Conservation (phyloP, 208 protist species). For the Herpetomonas muscarum region DNA sequence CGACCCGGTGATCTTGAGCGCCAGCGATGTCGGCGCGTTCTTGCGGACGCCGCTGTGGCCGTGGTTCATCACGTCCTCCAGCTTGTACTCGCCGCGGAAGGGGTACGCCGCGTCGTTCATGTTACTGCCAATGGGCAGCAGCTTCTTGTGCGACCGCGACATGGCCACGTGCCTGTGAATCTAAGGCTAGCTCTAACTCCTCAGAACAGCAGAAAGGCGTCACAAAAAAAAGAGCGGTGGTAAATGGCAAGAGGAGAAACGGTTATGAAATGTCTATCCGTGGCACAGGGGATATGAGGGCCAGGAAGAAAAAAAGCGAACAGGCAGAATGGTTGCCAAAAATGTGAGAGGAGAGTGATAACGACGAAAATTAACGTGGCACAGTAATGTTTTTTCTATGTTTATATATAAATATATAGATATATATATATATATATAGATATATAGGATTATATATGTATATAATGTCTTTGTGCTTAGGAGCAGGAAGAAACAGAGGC, state of each 20-base stretch:
- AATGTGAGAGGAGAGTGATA: conserved; percentile 3
- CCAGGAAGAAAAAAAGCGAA: neutral
- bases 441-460: too few species aligned
- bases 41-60: conserved; percentile 59
- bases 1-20: conserved; percentile 58
- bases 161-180: conserved; percentile 3
- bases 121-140: conserved; percentile 56
- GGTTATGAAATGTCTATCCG: neutral
- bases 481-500: too few species aligned
- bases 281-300: neutral
- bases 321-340: neutral
- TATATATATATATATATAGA: neutral
- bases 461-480: too few species aligned
- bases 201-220: neutral
- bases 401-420: neutral
- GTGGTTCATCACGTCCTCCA: conserved; percentile 72
- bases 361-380: too few species aligned
- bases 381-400: too few species aligned
- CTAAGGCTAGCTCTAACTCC: neutral
- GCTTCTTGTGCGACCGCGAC: conserved; percentile 18
- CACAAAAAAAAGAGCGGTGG: neutral
- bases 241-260: neutral
- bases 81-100: conserved; percentile 63
- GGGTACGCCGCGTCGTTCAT: conserved; percentile 88
- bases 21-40: conserved; percentile 41